Base-by-base conservation (phyloP, 2,329 filamentous ascomycete genomes). In the Venturia carpophila region DNA sequence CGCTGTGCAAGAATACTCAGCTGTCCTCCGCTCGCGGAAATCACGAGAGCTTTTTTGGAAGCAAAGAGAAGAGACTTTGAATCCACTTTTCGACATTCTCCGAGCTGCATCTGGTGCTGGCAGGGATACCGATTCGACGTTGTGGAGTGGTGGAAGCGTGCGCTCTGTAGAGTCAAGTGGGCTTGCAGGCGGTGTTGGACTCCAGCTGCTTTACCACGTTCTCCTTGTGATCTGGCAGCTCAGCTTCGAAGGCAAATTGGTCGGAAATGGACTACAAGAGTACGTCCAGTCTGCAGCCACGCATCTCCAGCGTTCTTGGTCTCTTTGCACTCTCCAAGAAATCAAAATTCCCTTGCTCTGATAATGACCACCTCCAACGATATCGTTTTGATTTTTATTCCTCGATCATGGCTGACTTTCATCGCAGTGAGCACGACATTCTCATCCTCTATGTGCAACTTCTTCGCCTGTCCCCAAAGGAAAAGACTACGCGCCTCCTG, bases 201-300 rank as follows among this genome's bases (percentile, higher is more conserved):
- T 99, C 49, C 94, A 99, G 75, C 83, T 97, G 49, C 83, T 99
- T 49, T 99, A 99, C 75, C 91, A 97, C 72, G 90, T 97, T 19
- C 83, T 99, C 27, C 82, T 99, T 62, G 92, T 96, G 15, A 80
- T 99, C 66, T 99, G 94, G 94, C 92, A 97, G 79, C 82, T 99
- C 70, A 96, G 92, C 73, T 99, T 99, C 70, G 94, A 97, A 74
- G 85, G 82, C 39, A 76, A 80, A 66, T 75, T 85, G 15, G 81
- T 89, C 61, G 91, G 91, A 15, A 87, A 88, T 66, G 92, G 93
- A 52, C 81, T 99, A 66, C 90, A 97, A 76, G 87, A 92, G 90
- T 94, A 82, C 71, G 88, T 66, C 49, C 19, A n/a, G 37, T 34
- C 71, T 74, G 68, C 71, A 66, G 13, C 15, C 56, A 37, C 24